Evolutionary conservation across 495 filamentous ascomycete genomes (phyloP).

Genomic region (Neurospora tetraspora): DNA sequence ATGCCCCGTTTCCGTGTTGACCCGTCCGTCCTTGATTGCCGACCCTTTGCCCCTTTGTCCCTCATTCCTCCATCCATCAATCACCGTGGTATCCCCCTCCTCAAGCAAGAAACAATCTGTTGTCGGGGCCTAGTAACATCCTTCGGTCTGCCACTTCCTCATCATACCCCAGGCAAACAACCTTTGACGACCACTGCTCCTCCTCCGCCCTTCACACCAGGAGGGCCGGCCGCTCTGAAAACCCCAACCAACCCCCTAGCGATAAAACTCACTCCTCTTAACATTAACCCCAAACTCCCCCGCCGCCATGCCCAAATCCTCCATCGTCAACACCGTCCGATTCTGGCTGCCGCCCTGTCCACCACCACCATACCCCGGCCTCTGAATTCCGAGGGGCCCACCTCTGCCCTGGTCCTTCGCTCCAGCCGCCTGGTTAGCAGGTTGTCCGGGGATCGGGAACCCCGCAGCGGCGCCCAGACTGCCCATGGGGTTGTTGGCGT

Average conservation of each 20-base stretch:
- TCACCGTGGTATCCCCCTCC: not conserved
- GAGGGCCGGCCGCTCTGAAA: too few species aligned
- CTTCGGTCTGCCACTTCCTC: not conserved
- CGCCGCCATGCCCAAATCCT: conserved; percentile 95
- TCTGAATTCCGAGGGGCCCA: conserved; percentile 72
- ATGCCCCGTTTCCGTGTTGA: not conserved
- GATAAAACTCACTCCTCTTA: conserved; percentile 94
- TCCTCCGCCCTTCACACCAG: too few species aligned
- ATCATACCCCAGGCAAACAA: not conserved
- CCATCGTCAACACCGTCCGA: conserved; percentile 94
- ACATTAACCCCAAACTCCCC: conserved; percentile 96
- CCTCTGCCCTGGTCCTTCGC: conserved; percentile 48
- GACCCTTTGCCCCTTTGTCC: not conserved
- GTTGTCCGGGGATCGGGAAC: conserved; percentile 51
- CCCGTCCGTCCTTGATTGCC: not conserved
- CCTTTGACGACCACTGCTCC: too few species aligned
- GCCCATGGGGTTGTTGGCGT: conserved; percentile 77
- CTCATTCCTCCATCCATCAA: not conserved
- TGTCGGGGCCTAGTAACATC: not conserved
- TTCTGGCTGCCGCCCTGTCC: conserved; percentile 85
- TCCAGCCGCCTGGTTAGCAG: conserved; percentile 42
- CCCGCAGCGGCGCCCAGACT: conserved; percentile 71
- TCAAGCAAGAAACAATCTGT: not conserved
- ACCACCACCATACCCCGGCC: conserved; percentile 87
- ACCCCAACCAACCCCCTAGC: conserved; percentile 32